Evolutionary conservation across 2,329 filamentous ascomycete species (phyloP), one percentile per base, ranked within the genome.

Genomic region (Arthrobotrys musiformis): DNA sequence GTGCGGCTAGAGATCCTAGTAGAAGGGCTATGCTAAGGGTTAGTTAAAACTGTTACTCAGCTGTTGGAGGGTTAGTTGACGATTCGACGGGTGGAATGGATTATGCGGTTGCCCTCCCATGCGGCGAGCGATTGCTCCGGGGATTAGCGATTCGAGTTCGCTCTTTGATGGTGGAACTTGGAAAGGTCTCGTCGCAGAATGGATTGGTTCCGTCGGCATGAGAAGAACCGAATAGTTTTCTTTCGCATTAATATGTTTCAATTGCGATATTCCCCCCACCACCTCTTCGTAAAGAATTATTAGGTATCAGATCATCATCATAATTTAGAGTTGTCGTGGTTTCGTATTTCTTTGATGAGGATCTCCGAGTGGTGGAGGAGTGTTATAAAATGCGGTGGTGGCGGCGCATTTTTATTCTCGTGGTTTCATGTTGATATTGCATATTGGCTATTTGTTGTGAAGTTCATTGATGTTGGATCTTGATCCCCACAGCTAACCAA

Each of bases 291-390:
- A n/a, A n/a, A n/a, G n/a, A n/a, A n/a, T n/a, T n/a, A n/a, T n/a
- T n/a, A n/a, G n/a, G n/a, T n/a, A n/a, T n/a, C n/a, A n/a, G n/a
- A n/a, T n/a, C n/a, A n/a, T n/a, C n/a, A n/a, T n/a, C n/a, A n/a
- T n/a, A n/a, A n/a, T n/a, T n/a, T n/a, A n/a, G n/a, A n/a, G 11
- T 26, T 19, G 3, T 50, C 4, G 15, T 22, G 28, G 48, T 54
- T 61, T 46, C 56, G n/a, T 28, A 33, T 58, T 13, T 33, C 17
- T 22, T 62, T 56, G 37, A 17, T n/a, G n/a, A n/a, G n/a, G n/a
- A n/a, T n/a, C 26, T 70, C 68, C 68, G 68, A 58, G 68, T 44
- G 68, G 30, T 46, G 9, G 28, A 62, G 68, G 68, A 70, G 58
- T 63, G 35, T 56, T 70, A 44, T 63, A 70, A 56, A 64, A 52